A percentile compares a stretch with the other conserved stretches of the same genome.
These are phyloP conservation scores for Leishmania braziliensis DNA, from an alignment of 208 protist genomes.

Conservation along the genomic window DNA sequence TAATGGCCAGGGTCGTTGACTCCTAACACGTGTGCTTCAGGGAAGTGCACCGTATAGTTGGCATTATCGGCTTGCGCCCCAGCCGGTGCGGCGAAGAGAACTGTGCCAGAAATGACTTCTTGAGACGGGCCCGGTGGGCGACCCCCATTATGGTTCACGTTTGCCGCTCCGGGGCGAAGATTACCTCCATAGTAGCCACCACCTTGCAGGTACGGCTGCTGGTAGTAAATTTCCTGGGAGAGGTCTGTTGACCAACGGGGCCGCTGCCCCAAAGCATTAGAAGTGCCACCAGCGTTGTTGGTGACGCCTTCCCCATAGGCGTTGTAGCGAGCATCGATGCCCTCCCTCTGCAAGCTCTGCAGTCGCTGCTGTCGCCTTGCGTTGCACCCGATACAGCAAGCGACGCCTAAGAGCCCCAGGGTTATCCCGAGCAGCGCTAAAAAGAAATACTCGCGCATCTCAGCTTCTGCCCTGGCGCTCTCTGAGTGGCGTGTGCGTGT, in stretches of 20 bases:
- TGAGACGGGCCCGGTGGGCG: not conserved
- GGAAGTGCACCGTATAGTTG: constrained; percentile 10
- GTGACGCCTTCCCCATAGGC: not conserved
- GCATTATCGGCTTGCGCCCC: not conserved
- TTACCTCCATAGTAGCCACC: not conserved
- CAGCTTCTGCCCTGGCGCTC: not conserved
- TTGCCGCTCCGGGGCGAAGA: not conserved
- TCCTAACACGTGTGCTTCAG: constrained; percentile 16
- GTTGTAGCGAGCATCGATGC: not conserved
- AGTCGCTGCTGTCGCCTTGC: not conserved
- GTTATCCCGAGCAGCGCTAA: not conserved
- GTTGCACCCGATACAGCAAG: not conserved
- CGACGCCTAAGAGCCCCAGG: not conserved
- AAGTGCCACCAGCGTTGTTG: not conserved
- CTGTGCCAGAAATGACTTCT: constrained; percentile 1
- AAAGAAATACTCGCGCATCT: constrained; percentile 7
- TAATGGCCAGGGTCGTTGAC: not conserved
- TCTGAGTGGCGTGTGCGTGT: not conserved
- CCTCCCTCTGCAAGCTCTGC: not conserved
- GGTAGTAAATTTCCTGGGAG: constrained; percentile 17
- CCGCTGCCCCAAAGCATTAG: not conserved
- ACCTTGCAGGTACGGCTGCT: constrained; percentile 11
- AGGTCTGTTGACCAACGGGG: not conserved
- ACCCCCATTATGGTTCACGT: not conserved
- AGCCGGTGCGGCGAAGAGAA: constrained; percentile 17